Base-by-base conservation (phyloP, 2,329 filamentous ascomycete species). In the Coniochaeta sp. region DNA sequence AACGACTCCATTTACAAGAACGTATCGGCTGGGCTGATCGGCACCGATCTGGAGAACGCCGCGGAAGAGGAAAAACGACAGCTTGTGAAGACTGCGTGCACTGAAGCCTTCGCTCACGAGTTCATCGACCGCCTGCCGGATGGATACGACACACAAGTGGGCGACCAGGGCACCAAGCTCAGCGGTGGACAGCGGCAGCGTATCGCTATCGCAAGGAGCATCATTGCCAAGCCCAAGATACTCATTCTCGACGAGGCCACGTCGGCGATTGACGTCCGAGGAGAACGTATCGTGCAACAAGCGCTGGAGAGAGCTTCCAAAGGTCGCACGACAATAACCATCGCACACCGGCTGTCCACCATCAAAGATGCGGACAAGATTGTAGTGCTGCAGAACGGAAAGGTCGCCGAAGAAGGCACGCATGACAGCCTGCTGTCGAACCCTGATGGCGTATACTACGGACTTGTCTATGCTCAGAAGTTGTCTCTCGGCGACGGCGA, bases 351-450 rank as follows among this genome's bases (percentile, higher is more conserved):
- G 3, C 77, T 92, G 2, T 89, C 87, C 0, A 92, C 89, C 0
- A 89, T 91, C 67, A 88, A 86, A 70, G 85, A 89, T 64, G 90
- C 91, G 3, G 88, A 96, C 68, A 84, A 86, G 40, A 96, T 96
- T 59, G 77, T 92, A 8, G 91, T 96, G 0, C 73, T 96, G 58
- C 81, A 88, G 56, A 83, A 88, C 65, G 91, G 91, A 1, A 74
- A 80, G 58, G 83, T 91, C 0, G 80, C 88, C 9, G 90, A 96
- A 71, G 77, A 87, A 65, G 91, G 91, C 0, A 91, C 83, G 0
- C 91, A 96, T 64, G 84, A 91, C 7, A 81, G 85, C 50, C 80
- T 96, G 0, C 77, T 96, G 1, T 71, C 77, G 3, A 73, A 80
- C 40, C 77, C 85, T 4, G 78, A 83, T 3, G 77, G 76, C 2